Evolutionary conservation across 495 filamentous ascomycete genomes (phyloP).

Genomic region (Thermochaetoides thermophila): DNA sequence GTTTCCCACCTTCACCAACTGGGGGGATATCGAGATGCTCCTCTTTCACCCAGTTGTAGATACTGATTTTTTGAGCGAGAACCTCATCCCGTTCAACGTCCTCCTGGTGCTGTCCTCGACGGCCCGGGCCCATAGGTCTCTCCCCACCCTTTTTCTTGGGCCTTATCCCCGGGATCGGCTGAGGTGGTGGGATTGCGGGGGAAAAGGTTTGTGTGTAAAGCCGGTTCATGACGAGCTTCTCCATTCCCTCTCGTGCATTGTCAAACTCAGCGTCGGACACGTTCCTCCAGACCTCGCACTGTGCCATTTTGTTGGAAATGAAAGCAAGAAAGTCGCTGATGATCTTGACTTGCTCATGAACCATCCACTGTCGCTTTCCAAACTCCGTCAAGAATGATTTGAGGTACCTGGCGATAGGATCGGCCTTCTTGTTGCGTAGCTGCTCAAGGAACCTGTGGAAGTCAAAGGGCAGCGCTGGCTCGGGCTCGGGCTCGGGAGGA

Average conservation of each 20-base stretch:
- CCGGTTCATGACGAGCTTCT: slow-evolving; percentile 98
- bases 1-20: slow-evolving; percentile 67
- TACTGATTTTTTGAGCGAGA: slow-evolving; percentile 85
- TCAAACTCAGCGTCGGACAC: slow-evolving; percentile 96
- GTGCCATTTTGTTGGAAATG: slow-evolving; percentile 96
- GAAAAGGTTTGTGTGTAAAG: slow-evolving; percentile 95
- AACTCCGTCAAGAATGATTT: slow-evolving; percentile 91
- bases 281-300: slow-evolving; percentile 91
- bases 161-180: slow-evolving; percentile 54
- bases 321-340: slow-evolving; percentile 95
- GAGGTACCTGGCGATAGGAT: slow-evolving; percentile 90
- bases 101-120: slow-evolving; percentile 91
- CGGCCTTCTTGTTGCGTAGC: slow-evolving; percentile 83
- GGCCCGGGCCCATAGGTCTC: slow-evolving; percentile 59
- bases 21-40: slow-evolving; percentile 88
- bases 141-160: slow-evolving; percentile 54
- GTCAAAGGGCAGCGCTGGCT: slow-evolving; percentile 84
- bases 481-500: slow-evolving; percentile 75
- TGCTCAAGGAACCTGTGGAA: slow-evolving; percentile 97
- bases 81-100: slow-evolving; percentile 95
- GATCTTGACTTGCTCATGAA: slow-evolving; percentile 97
- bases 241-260: slow-evolving; percentile 97
- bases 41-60: slow-evolving; percentile 90
- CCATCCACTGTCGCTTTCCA: slow-evolving; percentile 98
- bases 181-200: slow-evolving; percentile 70